phyloP scores from a whole-genome alignment of 2,329 filamentous ascomycete genomes.

The Talaromyces marneffei region DNA sequence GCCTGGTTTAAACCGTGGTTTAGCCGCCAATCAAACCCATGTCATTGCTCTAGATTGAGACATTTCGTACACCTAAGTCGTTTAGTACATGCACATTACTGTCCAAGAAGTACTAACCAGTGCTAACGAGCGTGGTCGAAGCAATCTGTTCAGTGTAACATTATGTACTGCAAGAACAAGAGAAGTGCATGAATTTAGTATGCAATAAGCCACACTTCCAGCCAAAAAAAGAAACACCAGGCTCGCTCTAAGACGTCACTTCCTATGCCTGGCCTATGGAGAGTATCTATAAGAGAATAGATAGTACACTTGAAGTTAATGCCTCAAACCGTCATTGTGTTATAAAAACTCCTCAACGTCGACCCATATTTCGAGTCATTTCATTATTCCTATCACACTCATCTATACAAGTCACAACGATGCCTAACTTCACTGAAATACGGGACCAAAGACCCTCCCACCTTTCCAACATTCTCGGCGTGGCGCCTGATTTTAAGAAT shows the following conservation, averaged over 20 bases:
- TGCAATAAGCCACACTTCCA: background rate
- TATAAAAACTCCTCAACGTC: too few species aligned
- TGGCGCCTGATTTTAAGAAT: background rate
- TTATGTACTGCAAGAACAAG: background rate
- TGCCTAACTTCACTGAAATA: background rate
- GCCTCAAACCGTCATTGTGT: background rate
- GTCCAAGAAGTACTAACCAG: background rate
- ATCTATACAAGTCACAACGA: background rate
- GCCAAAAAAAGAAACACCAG: background rate
- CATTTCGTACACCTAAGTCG: background rate
- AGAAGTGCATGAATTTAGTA: background rate
- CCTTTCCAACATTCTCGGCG: constrained; percentile 6
- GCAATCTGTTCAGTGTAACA: background rate
- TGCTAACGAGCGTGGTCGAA: background rate
- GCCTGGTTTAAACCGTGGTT: background rate
- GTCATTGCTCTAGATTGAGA: background rate
- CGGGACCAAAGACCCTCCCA: background rate
- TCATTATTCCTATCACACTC: background rate
- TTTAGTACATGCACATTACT: background rate
- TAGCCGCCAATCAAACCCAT: constrained; percentile 4
- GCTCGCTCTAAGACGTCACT: background rate
- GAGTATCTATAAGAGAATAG: too few species aligned
- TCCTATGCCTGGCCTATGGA: too few species aligned
- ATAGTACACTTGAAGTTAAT: too few species aligned
- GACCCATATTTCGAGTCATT: background rate